Conservation (phyloP, 495 filamentous ascomycete genomes). For the Geopyxis carbonaria region DNA sequence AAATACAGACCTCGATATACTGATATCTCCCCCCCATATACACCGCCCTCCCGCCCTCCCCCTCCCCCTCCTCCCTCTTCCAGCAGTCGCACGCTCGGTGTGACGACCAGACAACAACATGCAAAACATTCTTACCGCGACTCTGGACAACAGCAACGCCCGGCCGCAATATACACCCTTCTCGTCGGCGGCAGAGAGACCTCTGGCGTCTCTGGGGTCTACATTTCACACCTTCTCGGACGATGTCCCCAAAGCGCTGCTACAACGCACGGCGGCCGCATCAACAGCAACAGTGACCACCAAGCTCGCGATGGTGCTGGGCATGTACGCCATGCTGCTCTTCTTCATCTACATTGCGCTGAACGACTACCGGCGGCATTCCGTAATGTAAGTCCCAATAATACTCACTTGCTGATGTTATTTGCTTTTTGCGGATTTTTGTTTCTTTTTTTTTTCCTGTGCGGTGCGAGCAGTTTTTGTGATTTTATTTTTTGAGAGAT, state of each 20-base stretch:
- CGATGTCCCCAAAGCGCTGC: not conserved
- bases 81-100: not conserved
- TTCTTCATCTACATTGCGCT: slow-evolving; percentile 7
- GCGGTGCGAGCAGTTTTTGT: slow-evolving; percentile 1
- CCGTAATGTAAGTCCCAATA: slow-evolving; percentile 20
- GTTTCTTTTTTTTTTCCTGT: slow-evolving; percentile 1
- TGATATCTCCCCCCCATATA: too few relatives aligned
- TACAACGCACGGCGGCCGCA: not conserved
- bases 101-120: too few relatives aligned
- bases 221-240: slow-evolving; percentile 10
- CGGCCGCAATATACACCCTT: slow-evolving; percentile 17
- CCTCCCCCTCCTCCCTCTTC: not conserved
- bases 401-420: not conserved
- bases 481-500: not conserved
- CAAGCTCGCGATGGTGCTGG: not conserved
- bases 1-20: too few relatives aligned
- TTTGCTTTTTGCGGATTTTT: slow-evolving; percentile 1
- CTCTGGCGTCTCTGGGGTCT: slow-evolving; percentile 20
- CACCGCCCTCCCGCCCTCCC: not conserved
- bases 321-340: not conserved
- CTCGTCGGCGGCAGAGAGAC: slow-evolving; percentile 20
- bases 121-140: too few relatives aligned
- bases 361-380: slow-evolving; percentile 20
- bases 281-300: not conserved
- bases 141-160: not conserved